A percentile compares a stretch with the other conserved stretches of the same genome.
Evolutionary conservation across 495 filamentous ascomycete genomes (phyloP).

Genomic region (Podospora conica): DNA sequence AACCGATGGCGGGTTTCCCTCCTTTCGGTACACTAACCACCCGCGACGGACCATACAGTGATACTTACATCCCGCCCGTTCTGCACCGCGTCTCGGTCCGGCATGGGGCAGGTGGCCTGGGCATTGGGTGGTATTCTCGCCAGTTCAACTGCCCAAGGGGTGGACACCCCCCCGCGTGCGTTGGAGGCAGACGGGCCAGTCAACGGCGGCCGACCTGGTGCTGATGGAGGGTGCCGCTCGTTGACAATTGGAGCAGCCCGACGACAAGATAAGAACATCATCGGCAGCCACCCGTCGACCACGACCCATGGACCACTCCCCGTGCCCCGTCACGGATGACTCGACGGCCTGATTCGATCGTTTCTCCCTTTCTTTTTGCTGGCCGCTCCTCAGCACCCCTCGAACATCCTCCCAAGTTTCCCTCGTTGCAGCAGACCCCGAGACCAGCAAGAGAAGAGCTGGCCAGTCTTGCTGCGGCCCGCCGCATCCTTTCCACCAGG

Average conservation of each 20-base stretch:
- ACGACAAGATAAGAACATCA: constrained; percentile 15
- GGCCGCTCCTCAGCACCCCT: not conserved
- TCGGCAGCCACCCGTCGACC: constrained; percentile 7
- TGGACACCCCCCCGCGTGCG: not conserved
- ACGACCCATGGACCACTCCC: not conserved
- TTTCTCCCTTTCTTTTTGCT: not conserved
- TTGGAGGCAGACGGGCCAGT: not conserved
- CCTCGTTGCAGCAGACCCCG: not conserved
- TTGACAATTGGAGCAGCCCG: constrained; percentile 13
- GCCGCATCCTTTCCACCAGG: not conserved
- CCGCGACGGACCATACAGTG: not conserved
- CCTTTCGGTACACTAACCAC: not conserved
- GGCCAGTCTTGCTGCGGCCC: not conserved
- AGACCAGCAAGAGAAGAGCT: not conserved
- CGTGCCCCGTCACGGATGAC: constrained; percentile 1
- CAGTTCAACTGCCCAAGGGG: not conserved
- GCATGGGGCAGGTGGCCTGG: not conserved
- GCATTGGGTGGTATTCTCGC: not conserved
- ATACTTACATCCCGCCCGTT: not conserved
- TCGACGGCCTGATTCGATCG: constrained; percentile 5
- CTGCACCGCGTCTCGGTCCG: not conserved
- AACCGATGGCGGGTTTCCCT: not conserved
- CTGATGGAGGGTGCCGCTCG: not conserved
- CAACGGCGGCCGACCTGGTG: not conserved
- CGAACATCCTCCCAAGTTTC: not conserved